Conservation (phyloP, 805 yeast species). For the Yarrowia sp. region DNA sequence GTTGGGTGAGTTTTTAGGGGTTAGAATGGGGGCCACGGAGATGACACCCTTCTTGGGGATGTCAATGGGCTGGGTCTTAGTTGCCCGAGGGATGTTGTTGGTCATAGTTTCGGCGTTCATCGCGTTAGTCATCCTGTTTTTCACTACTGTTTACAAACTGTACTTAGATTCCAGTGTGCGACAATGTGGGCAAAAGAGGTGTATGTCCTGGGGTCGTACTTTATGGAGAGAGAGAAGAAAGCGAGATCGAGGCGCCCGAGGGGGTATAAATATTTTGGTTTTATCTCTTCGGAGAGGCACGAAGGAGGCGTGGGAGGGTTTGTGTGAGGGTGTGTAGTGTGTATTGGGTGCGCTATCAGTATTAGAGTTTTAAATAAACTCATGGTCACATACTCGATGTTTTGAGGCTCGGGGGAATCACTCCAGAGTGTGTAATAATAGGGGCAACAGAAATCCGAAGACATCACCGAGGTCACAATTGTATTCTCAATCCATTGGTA, state of each 20-base stretch:
- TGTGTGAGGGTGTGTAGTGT: neutral
- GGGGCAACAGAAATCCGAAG: neutral
- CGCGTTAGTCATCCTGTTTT: slow-evolving; percentile 2
- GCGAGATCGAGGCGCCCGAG: neutral
- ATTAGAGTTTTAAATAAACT: neutral
- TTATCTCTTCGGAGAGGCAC: slow-evolving; percentile 12
- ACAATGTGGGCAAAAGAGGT: slow-evolving; percentile 14
- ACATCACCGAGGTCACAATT: neutral
- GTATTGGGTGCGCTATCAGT: neutral
- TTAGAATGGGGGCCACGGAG: neutral
- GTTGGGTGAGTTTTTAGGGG: neutral
- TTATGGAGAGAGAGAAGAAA: neutral
- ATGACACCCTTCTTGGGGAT: neutral
- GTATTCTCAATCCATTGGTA: neutral
- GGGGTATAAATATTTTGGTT: slow-evolving; percentile 17
- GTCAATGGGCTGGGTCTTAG: neutral
- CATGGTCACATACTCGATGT: neutral
- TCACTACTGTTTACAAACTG: slow-evolving; percentile 20
- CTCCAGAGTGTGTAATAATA: neutral
- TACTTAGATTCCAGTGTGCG: slow-evolving; percentile 21
- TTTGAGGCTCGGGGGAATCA: neutral
- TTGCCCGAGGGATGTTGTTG: neutral
- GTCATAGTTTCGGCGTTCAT: neutral
- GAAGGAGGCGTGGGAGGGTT: slow-evolving; percentile 12
- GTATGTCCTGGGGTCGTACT: slow-evolving; percentile 19